Evolutionary conservation across 108 stramenopile genomes (phyloP), one percentile per base, ranked within the genome.

Genomic region (Discostella stelligeroides): DNA sequence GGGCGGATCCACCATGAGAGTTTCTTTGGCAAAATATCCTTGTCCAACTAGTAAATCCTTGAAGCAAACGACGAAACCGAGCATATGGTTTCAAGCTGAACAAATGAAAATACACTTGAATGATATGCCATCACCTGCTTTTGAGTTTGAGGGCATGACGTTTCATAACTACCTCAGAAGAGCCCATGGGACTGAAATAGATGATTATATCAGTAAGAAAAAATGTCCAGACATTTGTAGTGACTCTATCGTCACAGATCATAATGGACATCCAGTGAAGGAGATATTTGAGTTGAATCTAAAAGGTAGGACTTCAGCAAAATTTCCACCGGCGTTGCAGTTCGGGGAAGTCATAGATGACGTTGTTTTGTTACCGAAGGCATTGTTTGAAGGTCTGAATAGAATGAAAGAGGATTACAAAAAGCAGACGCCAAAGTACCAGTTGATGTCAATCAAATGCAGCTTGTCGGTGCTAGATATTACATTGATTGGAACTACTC

Each of bases 321-420:
- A 73, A n/a, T 76, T 81, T 17, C 71, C 71, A 24, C 82, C 82
- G 39, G 14, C 27, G 9, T 64, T 82, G 20, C 48, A 57, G 41
- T 66, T 82, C 38, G 82, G 82, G 6, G 68, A 75, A 68, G 60
- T 79, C 12, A 63, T 75, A 18, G 77, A 82, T 12, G 82, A 82
- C 40, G 47, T 82, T 23, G 37, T 66, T 43, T 58, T 76, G 56
- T 29, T 67, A 21, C 75, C 77, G 13, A 65, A 73, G 60, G 34
- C 78, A 12, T 30, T 82, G 34, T 66, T 70, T 56, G 27, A 38
- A 58, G 82, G 75, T 28, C 34, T 79, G n/a, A 74, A 75, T 60
- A 37, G 61, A 11, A 37, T 78, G 61, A 68, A 65, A 66, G 40
- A 34, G 7, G 49, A 24, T 11, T 24, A 7, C 14, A 27, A 73